phyloP scores from a whole-genome alignment of 805 yeast genomes.

The Candida multigemmis region DNA sequence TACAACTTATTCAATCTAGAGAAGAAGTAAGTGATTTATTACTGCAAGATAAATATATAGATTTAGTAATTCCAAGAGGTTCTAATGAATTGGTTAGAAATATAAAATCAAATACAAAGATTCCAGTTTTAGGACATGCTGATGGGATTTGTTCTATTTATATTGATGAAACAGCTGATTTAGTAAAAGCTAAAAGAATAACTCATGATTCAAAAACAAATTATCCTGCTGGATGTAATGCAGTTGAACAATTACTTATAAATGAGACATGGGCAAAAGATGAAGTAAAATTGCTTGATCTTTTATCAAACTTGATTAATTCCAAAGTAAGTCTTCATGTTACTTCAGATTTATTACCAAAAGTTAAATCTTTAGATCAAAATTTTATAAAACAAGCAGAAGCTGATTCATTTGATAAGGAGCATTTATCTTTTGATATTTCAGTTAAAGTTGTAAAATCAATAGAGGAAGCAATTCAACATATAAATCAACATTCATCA shows the following conservation, averaged over 20 bases:
- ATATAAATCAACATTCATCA: slow-evolving; percentile 87
- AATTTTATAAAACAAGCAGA: slow-evolving; percentile 38
- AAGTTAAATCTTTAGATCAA: slow-evolving; percentile 25
- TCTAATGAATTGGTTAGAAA: slow-evolving; percentile 82
- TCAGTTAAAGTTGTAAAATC: slow-evolving; percentile 59
- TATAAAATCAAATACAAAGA: slow-evolving; percentile 82
- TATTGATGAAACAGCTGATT: slow-evolving; percentile 69
- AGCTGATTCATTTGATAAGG: slow-evolving; percentile 69
- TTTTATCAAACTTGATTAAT: slow-evolving; percentile 37
- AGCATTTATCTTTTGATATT: slow-evolving; percentile 74
- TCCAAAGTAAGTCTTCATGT: slow-evolving; percentile 71
- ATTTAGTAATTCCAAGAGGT: slow-evolving; percentile 97
- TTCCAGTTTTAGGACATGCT: slow-evolving; percentile 97
- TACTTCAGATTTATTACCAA: no score
- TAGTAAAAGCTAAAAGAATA: slow-evolving; percentile 67
- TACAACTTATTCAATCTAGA: slow-evolving; percentile 83
- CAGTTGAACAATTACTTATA: slow-evolving; percentile 79
- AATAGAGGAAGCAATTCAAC: slow-evolving; percentile 67
- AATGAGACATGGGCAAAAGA: slow-evolving; percentile 32
- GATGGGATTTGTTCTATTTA: slow-evolving; percentile 94
- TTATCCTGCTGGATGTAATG: slow-evolving; percentile 99
- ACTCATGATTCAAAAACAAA: slow-evolving; percentile 85
- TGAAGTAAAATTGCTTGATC: slow-evolving; percentile 9
- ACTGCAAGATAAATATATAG: slow-evolving; percentile 81
- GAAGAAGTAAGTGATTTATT: slow-evolving; percentile 82